Evolutionary conservation across 1,284 basidiomycete genomes (phyloP), one percentile per base, ranked within the genome.

Genomic region (Rugiboletus extremiorientalis): DNA sequence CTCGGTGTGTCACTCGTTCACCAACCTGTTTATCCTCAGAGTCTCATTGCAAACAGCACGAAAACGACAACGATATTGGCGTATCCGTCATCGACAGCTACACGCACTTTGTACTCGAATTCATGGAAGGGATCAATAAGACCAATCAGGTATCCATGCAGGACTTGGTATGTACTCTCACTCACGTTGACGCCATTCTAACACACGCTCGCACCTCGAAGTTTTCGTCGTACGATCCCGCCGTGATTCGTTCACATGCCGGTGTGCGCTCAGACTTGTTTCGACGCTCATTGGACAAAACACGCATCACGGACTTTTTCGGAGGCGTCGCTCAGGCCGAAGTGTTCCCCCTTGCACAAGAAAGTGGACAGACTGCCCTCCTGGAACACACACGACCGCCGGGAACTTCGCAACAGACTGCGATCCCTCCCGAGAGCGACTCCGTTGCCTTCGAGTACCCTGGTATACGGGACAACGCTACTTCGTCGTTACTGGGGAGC

Each of bases 21-120:
- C n/a, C 47, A n/a, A 25, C 12, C 4, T 14, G 2, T 25, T 34
- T 30, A 12, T 25, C 3, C 27, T 4, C 20, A 6, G 10, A 2
- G 22, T 54, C 63, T 71, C 47, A 73, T 28, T 20, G n/a, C 33
- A 11, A 22, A 3, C 27, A 96, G 92, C 89, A 98, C 68, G 91
- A 94, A 70, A 92, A 92, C 64, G 96, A 99, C 76, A 77, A 85
- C 43, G 95, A 98, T 62, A 88, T 99, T 38, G 97, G 97, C 5
- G 92, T 98, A 0, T 90, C 96, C 0, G 92, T 99, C 52, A 98
- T 98, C 59, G 97, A 99, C 69, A 85, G 89, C 20, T 99, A 88
- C 72, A 99, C 96, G 0, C 96, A 98, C 73, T 91, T 92, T 67
- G 82, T 96, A 28, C 83, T 99, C 14, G 84, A 94, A 62, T 96